Conservation (phyloP, 208 protist genomes). For the Acanthamoeba sp. region DNA sequence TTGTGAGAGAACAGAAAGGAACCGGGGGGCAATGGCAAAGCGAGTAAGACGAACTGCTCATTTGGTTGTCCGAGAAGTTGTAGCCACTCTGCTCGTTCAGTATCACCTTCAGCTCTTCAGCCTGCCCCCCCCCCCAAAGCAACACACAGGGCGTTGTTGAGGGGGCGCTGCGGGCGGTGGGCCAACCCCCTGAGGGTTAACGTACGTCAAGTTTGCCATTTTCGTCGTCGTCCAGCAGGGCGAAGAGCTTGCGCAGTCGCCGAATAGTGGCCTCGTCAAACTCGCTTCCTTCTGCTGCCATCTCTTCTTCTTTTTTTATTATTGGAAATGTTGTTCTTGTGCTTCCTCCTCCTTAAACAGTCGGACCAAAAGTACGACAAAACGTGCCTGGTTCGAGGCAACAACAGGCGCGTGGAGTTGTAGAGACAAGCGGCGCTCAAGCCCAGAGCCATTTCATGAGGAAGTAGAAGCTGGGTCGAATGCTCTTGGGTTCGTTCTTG, state of each 20-base stretch:
- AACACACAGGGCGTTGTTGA: not conserved
- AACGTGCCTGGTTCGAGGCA: no score
- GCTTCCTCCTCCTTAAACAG: no score
- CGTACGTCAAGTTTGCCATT: not conserved
- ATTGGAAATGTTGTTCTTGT: no score
- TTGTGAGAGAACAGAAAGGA: not conserved
- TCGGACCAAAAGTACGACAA: no score
- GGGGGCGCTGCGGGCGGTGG: no score
- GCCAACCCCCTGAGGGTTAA: not conserved
- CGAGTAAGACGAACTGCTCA: not conserved
- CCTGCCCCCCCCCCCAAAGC: no score
- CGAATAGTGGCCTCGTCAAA: not conserved
- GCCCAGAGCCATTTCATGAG: conserved; percentile 60
- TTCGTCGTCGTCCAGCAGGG: not conserved
- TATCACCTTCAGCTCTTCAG: not conserved
- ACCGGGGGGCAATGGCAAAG: no score
- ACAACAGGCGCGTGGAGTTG: no score
- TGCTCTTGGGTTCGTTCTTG: conserved; percentile 61
- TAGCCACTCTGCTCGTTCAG: not conserved
- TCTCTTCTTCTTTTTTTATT: not conserved
- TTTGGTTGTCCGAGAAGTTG: not conserved
- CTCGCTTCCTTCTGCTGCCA: not conserved
- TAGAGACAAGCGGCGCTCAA: not conserved
- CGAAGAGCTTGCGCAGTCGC: not conserved
- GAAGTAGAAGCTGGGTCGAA: conserved; percentile 50